phyloP scores from a whole-genome alignment of 1,284 basidiomycete species.

The Tremellales sp. region DNA sequence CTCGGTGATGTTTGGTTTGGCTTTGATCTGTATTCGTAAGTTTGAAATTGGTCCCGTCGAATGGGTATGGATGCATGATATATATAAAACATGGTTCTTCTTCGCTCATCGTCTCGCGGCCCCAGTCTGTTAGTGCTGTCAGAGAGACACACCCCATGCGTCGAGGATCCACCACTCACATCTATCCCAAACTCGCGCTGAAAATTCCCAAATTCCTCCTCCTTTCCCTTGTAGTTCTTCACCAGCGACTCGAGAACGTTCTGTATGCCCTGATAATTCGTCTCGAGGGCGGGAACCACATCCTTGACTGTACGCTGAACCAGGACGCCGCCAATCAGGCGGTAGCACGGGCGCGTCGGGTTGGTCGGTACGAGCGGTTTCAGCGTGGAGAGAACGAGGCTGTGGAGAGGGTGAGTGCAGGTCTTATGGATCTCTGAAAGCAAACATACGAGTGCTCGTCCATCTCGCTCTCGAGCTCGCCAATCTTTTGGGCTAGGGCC shows the following conservation, averaged over 20 bases:
- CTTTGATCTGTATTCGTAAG: no score
- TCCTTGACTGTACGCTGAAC: slow-evolving; percentile 96
- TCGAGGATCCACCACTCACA: slow-evolving; percentile 22
- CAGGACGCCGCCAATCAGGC: slow-evolving; percentile 90
- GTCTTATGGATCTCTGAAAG: background rate
- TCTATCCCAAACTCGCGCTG: slow-evolving; percentile 78
- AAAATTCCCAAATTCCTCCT: slow-evolving; percentile 76
- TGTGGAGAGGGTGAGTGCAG: slow-evolving; percentile 40
- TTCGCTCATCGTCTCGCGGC: background rate
- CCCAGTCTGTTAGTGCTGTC: background rate
- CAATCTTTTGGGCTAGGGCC: slow-evolving; percentile 80
- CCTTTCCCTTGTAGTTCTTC: slow-evolving; percentile 82
- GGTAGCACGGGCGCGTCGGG: slow-evolving; percentile 90
- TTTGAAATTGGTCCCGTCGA: no score
- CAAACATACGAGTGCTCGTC: slow-evolving; percentile 69
- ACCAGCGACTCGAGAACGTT: slow-evolving; percentile 70
- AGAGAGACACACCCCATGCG: slow-evolving; percentile 4
- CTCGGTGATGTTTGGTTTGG: no score
- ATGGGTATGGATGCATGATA: slow-evolving; percentile 14
- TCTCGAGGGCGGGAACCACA: slow-evolving; percentile 82
- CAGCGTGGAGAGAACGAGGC: slow-evolving; percentile 84
- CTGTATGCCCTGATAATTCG: slow-evolving; percentile 80
- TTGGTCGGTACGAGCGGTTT: slow-evolving; percentile 65
- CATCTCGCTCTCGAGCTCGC: slow-evolving; percentile 86
- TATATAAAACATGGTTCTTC: background rate